These are phyloP conservation scores for Blastobotrys serpentis DNA, from an alignment of 1,139 yeast species.

Conservation along the genomic window DNA sequence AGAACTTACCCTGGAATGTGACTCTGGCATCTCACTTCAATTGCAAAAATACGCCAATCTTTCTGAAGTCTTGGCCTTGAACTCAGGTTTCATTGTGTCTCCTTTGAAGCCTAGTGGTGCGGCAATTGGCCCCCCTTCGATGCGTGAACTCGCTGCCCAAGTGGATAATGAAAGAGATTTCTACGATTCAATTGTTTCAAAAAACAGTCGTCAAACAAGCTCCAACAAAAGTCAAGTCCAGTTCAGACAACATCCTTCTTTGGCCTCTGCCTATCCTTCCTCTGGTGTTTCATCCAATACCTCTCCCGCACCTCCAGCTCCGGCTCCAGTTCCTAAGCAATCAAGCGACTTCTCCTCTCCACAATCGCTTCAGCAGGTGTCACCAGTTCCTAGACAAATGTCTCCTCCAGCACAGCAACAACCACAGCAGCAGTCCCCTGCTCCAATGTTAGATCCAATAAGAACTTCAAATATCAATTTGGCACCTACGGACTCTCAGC, in stretches of 20 bases:
- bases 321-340: constrained; percentile 2
- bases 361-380: not conserved
- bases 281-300: constrained; percentile 10
- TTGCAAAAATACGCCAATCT: constrained; percentile 85
- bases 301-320: constrained; percentile 13
- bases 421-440: constrained; percentile 11
- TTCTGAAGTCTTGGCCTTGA: constrained; percentile 78
- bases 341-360: not conserved
- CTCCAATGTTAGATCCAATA: constrained; percentile 6
- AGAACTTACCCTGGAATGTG: constrained; percentile 78
- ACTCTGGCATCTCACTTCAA: constrained; percentile 84
- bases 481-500: not conserved
- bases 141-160: constrained; percentile 72
- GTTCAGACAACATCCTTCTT: constrained; percentile 74
- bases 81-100: constrained; percentile 76
- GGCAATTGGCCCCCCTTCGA: constrained; percentile 52
- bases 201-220: constrained; percentile 32
- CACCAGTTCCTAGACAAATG: constrained; percentile 1
- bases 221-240: constrained; percentile 50
- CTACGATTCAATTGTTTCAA: constrained; percentile 57
- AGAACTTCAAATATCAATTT: not conserved
- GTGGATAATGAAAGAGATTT: constrained; percentile 83
- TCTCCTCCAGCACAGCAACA: constrained; percentile 10
- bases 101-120: constrained; percentile 55
- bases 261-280: constrained; percentile 36